A percentile compares a stretch with the other conserved stretches of the same genome.
Conservation (phyloP, 1,139 yeast species). For the Citeromyces siamensis region DNA sequence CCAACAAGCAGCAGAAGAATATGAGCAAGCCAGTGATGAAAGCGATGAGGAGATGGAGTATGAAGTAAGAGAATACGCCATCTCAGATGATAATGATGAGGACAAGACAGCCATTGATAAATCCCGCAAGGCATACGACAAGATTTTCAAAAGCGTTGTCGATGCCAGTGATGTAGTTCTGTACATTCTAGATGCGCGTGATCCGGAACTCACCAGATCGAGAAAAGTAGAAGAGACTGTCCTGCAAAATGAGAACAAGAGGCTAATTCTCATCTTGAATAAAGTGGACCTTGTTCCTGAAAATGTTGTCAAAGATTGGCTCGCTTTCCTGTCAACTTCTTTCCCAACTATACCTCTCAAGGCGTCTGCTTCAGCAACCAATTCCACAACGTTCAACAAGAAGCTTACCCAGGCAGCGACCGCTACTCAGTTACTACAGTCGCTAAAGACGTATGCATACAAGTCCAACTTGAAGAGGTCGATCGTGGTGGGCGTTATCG, state of each 20-base stretch:
- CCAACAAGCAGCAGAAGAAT: slow-evolving; percentile 68
- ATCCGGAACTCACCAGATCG: slow-evolving; percentile 93
- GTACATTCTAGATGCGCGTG: slow-evolving; percentile 93
- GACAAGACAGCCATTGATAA: slow-evolving; percentile 48
- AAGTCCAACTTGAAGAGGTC: slow-evolving; percentile 81
- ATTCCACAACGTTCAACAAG: slow-evolving; percentile 61
- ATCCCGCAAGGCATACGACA: slow-evolving; percentile 88
- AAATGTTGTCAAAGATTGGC: slow-evolving; percentile 75
- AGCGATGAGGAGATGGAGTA: slow-evolving; percentile 26
- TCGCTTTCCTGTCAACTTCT: slow-evolving; percentile 60
- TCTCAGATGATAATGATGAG: slow-evolving; percentile 31
- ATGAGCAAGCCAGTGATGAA: slow-evolving; percentile 32
- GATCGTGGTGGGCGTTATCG: slow-evolving; percentile 92
- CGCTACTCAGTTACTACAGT: slow-evolving; percentile 60
- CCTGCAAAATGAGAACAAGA: slow-evolving; percentile 66
- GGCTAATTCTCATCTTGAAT: slow-evolving; percentile 76
- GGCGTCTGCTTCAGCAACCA: slow-evolving; percentile 35
- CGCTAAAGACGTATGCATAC: slow-evolving; percentile 77
- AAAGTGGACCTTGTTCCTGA: slow-evolving; percentile 91
- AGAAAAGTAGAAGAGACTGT: slow-evolving; percentile 86
- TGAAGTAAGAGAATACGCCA: slow-evolving; percentile 39
- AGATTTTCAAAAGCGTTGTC: slow-evolving; percentile 70
- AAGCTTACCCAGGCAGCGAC: slow-evolving; percentile 64
- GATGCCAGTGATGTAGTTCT: slow-evolving; percentile 84
- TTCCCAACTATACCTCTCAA: slow-evolving; percentile 90